phyloP scores from a whole-genome alignment of 2,329 filamentous ascomycete species.

The Neofusicoccum sp. region DNA sequence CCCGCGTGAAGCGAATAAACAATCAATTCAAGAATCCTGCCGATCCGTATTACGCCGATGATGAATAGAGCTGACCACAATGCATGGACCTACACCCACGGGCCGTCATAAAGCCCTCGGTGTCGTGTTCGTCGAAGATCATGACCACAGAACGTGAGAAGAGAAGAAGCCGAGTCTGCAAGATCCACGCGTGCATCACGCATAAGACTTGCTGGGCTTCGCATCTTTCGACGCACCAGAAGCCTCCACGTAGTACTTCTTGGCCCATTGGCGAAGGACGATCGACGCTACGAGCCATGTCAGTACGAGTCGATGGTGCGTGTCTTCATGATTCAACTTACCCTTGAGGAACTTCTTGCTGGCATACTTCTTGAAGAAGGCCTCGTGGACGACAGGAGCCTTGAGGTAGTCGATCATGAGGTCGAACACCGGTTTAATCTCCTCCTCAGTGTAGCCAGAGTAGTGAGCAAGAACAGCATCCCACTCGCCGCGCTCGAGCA shows the following conservation, averaged over 20 bases:
- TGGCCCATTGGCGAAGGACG: constrained; percentile 88
- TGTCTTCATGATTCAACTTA: constrained; percentile 47
- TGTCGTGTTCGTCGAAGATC: constrained; percentile 3
- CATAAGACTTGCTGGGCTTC: constrained; percentile 1
- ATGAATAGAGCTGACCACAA: constrained; percentile 16
- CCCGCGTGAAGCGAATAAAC: constrained; percentile 14
- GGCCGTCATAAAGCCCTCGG: background rate
- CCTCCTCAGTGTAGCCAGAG: constrained; percentile 86
- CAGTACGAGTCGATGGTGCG: constrained; percentile 19
- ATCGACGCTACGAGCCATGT: constrained; percentile 68
- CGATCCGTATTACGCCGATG: constrained; percentile 10
- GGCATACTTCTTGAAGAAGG: constrained; percentile 99
- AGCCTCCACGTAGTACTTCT: constrained; percentile 56
- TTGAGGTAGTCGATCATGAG: constrained; percentile 97
- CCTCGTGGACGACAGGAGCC: constrained; percentile 86
- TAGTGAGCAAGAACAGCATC: constrained; percentile 86
- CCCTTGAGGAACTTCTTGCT: constrained; percentile 99
- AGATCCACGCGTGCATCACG: background rate
- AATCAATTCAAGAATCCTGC: constrained; percentile 5
- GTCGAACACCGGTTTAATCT: constrained; percentile 87
- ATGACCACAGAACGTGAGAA: constrained; percentile 10
- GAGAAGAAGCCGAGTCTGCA: background rate
- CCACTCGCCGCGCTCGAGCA: constrained; percentile 89
- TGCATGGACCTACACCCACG: constrained; percentile 8
- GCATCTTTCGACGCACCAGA: constrained; percentile 20